phyloP scores from a whole-genome alignment of 164 flowering plant genomes.

The Stephania yunnanensis region DNA sequence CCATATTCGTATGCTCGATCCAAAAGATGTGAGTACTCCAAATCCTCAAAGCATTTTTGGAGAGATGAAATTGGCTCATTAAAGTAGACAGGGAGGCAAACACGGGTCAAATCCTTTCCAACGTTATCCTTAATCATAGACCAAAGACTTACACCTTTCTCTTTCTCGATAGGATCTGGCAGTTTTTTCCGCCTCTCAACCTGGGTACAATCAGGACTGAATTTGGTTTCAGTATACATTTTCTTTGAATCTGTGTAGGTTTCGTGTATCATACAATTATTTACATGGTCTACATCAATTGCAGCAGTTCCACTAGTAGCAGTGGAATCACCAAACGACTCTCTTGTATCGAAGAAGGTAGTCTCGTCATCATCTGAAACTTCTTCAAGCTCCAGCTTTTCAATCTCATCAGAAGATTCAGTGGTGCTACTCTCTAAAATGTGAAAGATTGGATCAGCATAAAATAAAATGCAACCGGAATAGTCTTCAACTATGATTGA shows the following conservation, averaged over 20 bases:
- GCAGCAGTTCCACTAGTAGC: constrained; percentile 18
- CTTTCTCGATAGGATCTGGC: constrained; percentile 83
- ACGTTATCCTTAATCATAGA: constrained; percentile 92
- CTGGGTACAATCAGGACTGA: constrained; percentile 19
- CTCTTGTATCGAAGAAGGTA: constrained; percentile 64
- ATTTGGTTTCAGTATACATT: constrained; percentile 23
- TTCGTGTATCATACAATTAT: constrained; percentile 16
- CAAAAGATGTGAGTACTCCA: constrained; percentile 81
- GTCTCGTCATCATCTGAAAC: constrained; percentile 70
- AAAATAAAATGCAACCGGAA: not conserved
- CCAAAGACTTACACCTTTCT: constrained; percentile 92
- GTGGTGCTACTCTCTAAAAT: constrained; percentile 77
- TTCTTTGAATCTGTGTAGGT: constrained; percentile 19
- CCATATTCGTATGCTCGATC: constrained; percentile 81
- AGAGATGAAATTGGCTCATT: constrained; percentile 94
- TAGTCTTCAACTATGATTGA: not conserved
- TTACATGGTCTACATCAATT: constrained; percentile 14
- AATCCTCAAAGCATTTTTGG: constrained; percentile 87
- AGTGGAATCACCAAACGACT: constrained; percentile 46
- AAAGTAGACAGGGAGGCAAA: constrained; percentile 92
- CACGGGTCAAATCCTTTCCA: constrained; percentile 84
- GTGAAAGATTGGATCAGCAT: constrained; percentile 16
- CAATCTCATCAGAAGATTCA: constrained; percentile 85
- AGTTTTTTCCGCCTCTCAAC: constrained; percentile 65
- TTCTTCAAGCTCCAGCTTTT: constrained; percentile 76